Percentiles rank a stretch among this genome's conserved stretches.
phyloP scores from a whole-genome alignment of 768 basidiomycete genomes.

The Albatrellus ellisii region DNA sequence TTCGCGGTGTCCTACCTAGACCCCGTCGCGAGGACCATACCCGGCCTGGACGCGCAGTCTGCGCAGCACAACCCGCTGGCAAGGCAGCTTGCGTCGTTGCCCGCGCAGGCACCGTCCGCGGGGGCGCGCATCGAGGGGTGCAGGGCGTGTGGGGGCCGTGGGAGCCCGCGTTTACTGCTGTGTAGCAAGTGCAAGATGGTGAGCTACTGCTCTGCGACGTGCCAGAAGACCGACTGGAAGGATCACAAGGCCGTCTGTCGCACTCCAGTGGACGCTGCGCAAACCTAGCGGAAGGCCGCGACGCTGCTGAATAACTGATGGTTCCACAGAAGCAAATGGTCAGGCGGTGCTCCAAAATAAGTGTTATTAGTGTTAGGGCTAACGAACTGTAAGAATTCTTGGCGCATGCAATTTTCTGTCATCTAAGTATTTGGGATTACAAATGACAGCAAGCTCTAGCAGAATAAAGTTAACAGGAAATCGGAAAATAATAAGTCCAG shows the following conservation, averaged over 20 bases:
- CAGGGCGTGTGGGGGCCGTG: conserved; percentile 17
- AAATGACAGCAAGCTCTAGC: too few species aligned
- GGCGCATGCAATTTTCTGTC: too few species aligned
- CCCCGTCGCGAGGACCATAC: conserved; percentile 15
- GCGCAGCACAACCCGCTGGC: background rate
- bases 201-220: conserved; percentile 30
- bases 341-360: too few species aligned
- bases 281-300: too few species aligned
- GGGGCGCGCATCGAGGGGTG: conserved; percentile 14
- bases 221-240: conserved; percentile 37
- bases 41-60: background rate
- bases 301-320: too few species aligned
- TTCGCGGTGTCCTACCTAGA: conserved; percentile 41
- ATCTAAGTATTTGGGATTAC: too few species aligned
- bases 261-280: background rate
- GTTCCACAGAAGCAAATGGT: too few species aligned
- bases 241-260: conserved; percentile 27
- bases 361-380: too few species aligned
- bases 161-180: conserved; percentile 20
- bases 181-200: conserved; percentile 27
- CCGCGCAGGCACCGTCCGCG: background rate
- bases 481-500: too few species aligned
- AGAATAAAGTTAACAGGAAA: too few species aligned
- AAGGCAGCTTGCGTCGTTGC: background rate
- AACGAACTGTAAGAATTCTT: too few species aligned